Percentiles rank a stretch among this genome's conserved stretches.
Evolutionary conservation across 306 rosid genomes (phyloP).

Genomic region (Crotalaria pallida): DNA sequence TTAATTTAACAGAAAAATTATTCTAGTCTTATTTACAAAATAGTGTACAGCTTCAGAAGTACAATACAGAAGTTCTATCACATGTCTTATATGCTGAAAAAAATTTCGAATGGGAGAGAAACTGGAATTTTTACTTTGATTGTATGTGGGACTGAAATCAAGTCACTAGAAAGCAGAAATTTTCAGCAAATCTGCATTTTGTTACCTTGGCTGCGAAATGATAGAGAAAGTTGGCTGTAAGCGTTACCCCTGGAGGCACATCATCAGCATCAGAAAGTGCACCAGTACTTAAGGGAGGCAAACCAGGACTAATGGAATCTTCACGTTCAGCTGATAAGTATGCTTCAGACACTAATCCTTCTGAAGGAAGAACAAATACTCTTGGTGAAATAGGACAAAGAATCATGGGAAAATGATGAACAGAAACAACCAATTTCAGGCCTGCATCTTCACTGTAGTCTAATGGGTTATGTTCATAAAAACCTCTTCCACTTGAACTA

Average conservation of each 20-base stretch:
- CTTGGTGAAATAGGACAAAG: conserved; percentile 85
- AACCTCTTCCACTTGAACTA: conserved; percentile 56
- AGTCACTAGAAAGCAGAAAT: not conserved
- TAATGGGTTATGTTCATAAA: conserved; percentile 36
- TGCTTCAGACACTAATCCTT: conserved; percentile 81
- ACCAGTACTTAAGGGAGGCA: conserved; percentile 87
- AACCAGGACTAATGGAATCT: conserved; percentile 75
- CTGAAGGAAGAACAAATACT: conserved; percentile 92
- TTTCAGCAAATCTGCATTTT: conserved; percentile 19
- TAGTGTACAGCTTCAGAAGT: not conserved
- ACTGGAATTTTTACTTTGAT: not conserved
- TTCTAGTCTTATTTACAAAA: not conserved
- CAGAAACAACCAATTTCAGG: conserved; percentile 63
- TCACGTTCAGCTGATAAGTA: conserved; percentile 59
- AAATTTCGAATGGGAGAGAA: not conserved
- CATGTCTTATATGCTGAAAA: conserved; percentile 1
- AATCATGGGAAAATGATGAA: conserved; percentile 86
- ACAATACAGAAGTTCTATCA: not conserved
- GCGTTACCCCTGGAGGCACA: conserved; percentile 79
- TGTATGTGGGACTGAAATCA: not conserved
- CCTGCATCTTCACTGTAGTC: conserved; percentile 45
- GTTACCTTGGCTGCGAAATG: conserved; percentile 87
- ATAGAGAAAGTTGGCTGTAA: conserved; percentile 87
- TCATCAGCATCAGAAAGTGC: conserved; percentile 71
- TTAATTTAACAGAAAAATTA: not conserved